Evolutionary conservation across 345 rosid species (phyloP).

Genomic region (Populus tremula): DNA sequence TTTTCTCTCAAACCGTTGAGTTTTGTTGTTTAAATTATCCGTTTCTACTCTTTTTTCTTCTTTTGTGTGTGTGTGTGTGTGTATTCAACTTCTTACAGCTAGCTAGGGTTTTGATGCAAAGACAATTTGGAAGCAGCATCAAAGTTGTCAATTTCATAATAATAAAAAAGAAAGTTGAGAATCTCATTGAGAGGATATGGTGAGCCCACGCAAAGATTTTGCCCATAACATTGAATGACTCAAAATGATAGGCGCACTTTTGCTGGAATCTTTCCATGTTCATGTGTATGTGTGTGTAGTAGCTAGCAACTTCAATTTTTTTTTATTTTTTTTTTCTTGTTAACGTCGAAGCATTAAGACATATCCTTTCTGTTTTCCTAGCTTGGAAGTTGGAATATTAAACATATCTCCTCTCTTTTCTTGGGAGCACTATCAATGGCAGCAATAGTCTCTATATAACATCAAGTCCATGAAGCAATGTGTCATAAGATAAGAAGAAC

Average conservation of each 20-base stretch:
- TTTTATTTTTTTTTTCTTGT: not conserved
- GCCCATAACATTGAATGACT: conserved; percentile 8
- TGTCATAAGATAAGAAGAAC: too few species aligned
- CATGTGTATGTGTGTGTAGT: not conserved
- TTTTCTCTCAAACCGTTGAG: not conserved
- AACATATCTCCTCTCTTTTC: not conserved
- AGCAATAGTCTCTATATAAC: not conserved
- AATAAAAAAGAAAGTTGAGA: not conserved
- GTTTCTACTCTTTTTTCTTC: not conserved
- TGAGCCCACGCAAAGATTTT: conserved; percentile 15
- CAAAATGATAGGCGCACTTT: not conserved
- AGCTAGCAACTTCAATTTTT: not conserved
- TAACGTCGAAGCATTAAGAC: not conserved
- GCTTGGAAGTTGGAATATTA: conserved; percentile 3
- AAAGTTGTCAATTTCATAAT: conserved; percentile 6
- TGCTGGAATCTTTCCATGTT: conserved; percentile 3
- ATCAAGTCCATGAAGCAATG: not conserved
- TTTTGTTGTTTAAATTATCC: not conserved
- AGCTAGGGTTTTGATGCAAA: not conserved
- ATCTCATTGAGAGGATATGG: conserved; percentile 14
- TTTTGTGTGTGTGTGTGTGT: too few species aligned
- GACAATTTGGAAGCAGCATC: conserved; percentile 6
- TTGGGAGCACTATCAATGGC: conserved; percentile 3
- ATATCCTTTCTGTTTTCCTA: not conserved
- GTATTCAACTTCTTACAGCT: not conserved